These are phyloP conservation scores for Globisporangium paddicum DNA, from an alignment of 352 stramenopile genomes.

Conservation along the genomic window DNA sequence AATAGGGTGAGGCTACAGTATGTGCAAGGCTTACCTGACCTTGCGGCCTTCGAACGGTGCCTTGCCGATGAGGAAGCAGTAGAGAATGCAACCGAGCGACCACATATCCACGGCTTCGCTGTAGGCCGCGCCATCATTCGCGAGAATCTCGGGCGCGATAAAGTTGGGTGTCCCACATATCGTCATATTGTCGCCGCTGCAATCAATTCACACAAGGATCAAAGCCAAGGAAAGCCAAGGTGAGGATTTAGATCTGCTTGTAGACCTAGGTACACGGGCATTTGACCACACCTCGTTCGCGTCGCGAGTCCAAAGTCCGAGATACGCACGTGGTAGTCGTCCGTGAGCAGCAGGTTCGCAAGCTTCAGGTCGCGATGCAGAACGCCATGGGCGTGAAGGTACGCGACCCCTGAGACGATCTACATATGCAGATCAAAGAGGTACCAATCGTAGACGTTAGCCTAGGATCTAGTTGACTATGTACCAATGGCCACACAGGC, in stretches of 20 bases:
- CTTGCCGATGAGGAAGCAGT: slow-evolving; percentile 57
- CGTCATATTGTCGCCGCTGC: slow-evolving; percentile 49
- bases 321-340: slow-evolving; percentile 99
- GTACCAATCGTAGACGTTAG: background rate
- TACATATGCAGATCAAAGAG: slow-evolving; percentile 31
- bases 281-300: slow-evolving; percentile 36
- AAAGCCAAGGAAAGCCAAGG: no score
- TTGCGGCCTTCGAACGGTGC: slow-evolving; percentile 69
- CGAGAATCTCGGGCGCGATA: slow-evolving; percentile 73
- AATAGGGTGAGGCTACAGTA: background rate
- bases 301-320: slow-evolving; percentile 99
- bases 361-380: slow-evolving; percentile 98
- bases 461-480: background rate
- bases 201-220: no score
- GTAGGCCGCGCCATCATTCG: slow-evolving; percentile 30
- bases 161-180: slow-evolving; percentile 85
- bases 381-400: slow-evolving; percentile 99
- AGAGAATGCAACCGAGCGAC: slow-evolving; percentile 79
- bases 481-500: slow-evolving; percentile 18
- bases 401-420: slow-evolving; percentile 97
- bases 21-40: slow-evolving; percentile 39
- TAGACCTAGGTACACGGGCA: no score
- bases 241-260: no score
- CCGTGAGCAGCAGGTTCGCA: slow-evolving; percentile 96
- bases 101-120: slow-evolving; percentile 68